Conservation (phyloP, 139 green algal genomes). For the Trebouxia sp. region DNA sequence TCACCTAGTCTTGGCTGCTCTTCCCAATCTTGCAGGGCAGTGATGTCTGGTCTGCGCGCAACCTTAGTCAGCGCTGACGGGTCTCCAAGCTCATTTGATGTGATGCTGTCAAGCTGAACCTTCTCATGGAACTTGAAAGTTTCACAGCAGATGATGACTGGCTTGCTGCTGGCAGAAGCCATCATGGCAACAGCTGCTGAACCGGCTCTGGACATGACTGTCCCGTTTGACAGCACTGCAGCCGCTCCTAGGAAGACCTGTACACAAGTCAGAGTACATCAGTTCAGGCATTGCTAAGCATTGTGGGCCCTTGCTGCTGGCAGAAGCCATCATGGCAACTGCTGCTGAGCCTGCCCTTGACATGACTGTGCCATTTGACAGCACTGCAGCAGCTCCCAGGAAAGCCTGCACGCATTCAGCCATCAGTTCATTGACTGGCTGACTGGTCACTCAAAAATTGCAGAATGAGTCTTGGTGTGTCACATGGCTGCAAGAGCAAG, state of each 20-base stretch:
- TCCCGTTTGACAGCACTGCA: constrained; percentile 92
- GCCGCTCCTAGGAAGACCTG: constrained; percentile 88
- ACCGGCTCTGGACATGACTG: constrained; percentile 82
- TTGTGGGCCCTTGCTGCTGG: neutral
- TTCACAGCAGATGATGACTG: constrained; percentile 92
- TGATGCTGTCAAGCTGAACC: constrained; percentile 91
- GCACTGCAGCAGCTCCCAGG: constrained; percentile 86
- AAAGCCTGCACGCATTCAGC: constrained; percentile 62
- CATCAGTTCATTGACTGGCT: no score
- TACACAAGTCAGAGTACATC: no score
- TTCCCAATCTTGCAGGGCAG: constrained; percentile 37
- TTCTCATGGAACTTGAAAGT: constrained; percentile 93
- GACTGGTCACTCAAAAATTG: no score
- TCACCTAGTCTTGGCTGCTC: constrained; percentile 33
- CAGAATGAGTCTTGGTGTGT: no score
- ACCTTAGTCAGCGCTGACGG: constrained; percentile 62
- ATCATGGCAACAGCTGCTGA: constrained; percentile 86
- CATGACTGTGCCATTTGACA: constrained; percentile 93
- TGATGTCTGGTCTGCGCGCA: constrained; percentile 37
- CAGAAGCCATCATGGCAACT: constrained; percentile 78
- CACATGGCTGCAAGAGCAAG: no score
- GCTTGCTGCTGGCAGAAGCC: constrained; percentile 46
- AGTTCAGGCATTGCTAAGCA: constrained; percentile 6
- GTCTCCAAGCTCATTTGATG: constrained; percentile 94
- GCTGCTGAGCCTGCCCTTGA: constrained; percentile 78